Percentiles rank a stretch among this genome's conserved stretches.
phyloP scores from a whole-genome alignment of 202 grass and related monocot genomes.

The Bolboschoenoplectus hybrid region DNA sequence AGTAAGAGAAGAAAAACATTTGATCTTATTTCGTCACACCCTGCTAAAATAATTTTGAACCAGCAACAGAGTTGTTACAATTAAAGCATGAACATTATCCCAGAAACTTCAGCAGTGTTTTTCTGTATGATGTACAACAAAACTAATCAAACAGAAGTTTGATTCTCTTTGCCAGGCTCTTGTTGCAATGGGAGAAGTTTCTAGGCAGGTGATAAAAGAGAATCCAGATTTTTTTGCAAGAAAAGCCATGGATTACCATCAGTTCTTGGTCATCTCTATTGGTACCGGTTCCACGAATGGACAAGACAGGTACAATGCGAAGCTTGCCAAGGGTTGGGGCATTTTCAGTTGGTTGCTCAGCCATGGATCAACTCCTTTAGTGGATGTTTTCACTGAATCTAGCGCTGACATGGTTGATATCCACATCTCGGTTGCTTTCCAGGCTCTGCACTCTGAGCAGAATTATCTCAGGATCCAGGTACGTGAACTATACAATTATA shows the following conservation, averaged over 20 bases:
- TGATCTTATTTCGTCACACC: background rate
- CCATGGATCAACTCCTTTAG: slow-evolving; percentile 68
- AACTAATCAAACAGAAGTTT: slow-evolving; percentile 23
- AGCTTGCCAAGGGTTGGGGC: slow-evolving; percentile 65
- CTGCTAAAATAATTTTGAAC: slow-evolving; percentile 21
- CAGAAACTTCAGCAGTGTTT: background rate
- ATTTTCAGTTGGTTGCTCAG: slow-evolving; percentile 65
- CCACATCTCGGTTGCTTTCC: slow-evolving; percentile 66
- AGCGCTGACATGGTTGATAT: slow-evolving; percentile 76
- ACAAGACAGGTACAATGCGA: slow-evolving; percentile 47
- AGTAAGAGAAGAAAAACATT: background rate
- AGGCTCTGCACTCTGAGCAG: slow-evolving; percentile 62
- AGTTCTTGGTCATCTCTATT: slow-evolving; percentile 71
- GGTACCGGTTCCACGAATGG: slow-evolving; percentile 64
- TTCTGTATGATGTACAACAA: background rate
- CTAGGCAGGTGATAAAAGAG: slow-evolving; percentile 63
- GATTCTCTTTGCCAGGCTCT: slow-evolving; percentile 56
- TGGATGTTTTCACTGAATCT: slow-evolving; percentile 70
- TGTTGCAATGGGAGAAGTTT: slow-evolving; percentile 65
- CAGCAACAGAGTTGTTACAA: slow-evolving; percentile 23
- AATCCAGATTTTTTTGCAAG: slow-evolving; percentile 73
- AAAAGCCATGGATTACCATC: slow-evolving; percentile 61
- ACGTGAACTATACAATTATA: slow-evolving; percentile 23
- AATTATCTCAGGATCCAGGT: slow-evolving; percentile 89
- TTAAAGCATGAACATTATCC: slow-evolving; percentile 20